phyloP scores from a whole-genome alignment of 2,329 filamentous ascomycete species.

The Thelonectria olida region DNA sequence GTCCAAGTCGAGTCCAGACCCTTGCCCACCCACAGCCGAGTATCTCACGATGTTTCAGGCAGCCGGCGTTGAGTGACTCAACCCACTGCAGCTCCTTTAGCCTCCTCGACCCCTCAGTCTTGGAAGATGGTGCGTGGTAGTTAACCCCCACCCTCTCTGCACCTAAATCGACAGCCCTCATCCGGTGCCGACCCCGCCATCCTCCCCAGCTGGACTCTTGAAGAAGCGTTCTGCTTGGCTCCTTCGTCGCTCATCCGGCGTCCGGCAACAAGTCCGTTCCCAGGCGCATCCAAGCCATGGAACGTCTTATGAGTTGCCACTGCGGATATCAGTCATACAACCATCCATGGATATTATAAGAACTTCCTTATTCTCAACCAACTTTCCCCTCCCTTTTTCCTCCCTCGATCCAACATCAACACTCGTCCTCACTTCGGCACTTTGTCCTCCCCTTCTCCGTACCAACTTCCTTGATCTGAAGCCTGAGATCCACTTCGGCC shows the following conservation, averaged over 20 bases:
- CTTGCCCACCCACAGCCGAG: background rate
- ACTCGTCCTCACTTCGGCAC: too few species aligned
- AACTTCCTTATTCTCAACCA: background rate
- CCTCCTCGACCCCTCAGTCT: background rate
- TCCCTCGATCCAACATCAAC: too few species aligned
- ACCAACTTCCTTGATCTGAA: constrained; percentile 2
- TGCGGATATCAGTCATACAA: background rate
- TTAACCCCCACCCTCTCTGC: background rate
- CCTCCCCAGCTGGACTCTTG: background rate
- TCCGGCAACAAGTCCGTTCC: background rate
- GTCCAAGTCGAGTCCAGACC: constrained; percentile 11
- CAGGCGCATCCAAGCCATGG: background rate
- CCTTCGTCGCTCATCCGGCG: background rate
- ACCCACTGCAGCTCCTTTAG: background rate
- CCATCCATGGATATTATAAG: background rate
- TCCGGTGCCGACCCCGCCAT: background rate
- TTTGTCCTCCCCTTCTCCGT: background rate
- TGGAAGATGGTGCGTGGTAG: background rate
- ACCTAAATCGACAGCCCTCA: background rate
- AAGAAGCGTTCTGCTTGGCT: background rate
- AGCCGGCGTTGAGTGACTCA: background rate
- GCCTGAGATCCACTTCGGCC: constrained; percentile 20
- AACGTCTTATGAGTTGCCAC: background rate
- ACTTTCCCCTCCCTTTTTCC: background rate
- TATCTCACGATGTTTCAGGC: background rate